phyloP scores from a whole-genome alignment of 2,329 filamentous ascomycete species.

The Diplodia intermedia region DNA sequence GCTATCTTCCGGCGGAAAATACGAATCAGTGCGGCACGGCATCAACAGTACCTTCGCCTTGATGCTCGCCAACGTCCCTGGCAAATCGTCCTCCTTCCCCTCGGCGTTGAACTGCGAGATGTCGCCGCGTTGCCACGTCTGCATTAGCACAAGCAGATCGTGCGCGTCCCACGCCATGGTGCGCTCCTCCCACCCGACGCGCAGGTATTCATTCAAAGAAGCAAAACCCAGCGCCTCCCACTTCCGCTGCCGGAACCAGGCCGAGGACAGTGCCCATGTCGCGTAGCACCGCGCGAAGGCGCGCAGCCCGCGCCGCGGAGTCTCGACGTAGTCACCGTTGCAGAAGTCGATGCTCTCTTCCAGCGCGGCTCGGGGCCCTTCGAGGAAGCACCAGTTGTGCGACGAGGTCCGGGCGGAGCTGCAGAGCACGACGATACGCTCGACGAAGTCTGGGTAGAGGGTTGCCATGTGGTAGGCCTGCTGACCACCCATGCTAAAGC shows the following conservation, averaged over 20 bases:
- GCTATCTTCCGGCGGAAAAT: conserved; percentile 51
- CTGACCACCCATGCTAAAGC: conserved; percentile 65
- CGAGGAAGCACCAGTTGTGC: conserved; percentile 64
- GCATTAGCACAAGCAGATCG: conserved; percentile 48
- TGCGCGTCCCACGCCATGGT: conserved; percentile 44
- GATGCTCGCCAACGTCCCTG: conserved; percentile 46
- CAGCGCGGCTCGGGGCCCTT: conserved; percentile 60
- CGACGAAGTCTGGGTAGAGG: conserved; percentile 59
- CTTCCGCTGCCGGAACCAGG: conserved; percentile 50
- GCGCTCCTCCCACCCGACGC: conserved; percentile 43
- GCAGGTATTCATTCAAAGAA: conserved; percentile 40
- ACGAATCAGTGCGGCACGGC: conserved; percentile 51
- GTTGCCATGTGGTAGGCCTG: conserved; percentile 61
- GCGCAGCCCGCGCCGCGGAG: conserved; percentile 37
- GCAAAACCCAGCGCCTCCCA: conserved; percentile 46
- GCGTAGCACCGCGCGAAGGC: conserved; percentile 51
- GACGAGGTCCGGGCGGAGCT: conserved; percentile 58
- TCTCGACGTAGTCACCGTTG: conserved; percentile 15
- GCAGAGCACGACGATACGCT: conserved; percentile 53
- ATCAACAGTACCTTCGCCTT: conserved; percentile 49
- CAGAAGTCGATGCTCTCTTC: conserved; percentile 51
- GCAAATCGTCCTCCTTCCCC: conserved; percentile 43
- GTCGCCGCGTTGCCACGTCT: conserved; percentile 54
- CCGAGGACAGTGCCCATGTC: conserved; percentile 51
- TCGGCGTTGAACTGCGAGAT: conserved; percentile 39